These are phyloP conservation scores for Aspergillus hortae DNA, from an alignment of 2,329 filamentous ascomycete species.

Conservation along the genomic window DNA sequence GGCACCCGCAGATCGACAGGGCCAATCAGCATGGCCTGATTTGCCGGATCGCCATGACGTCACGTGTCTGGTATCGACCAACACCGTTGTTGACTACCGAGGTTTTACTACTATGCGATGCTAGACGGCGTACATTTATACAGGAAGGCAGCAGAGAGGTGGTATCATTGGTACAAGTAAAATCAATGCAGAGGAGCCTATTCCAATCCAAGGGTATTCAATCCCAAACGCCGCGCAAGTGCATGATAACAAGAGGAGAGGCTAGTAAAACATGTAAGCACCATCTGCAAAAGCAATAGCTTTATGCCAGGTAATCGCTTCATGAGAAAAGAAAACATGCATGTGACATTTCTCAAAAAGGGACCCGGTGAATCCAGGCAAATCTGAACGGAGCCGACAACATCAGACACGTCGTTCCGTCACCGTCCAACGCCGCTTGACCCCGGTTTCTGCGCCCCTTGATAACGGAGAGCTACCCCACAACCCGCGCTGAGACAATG, in stretches of 20 bases:
- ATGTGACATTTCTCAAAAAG: background rate
- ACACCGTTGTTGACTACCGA: no score
- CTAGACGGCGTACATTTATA: no score
- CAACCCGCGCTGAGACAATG: conserved; percentile 33
- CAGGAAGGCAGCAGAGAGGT: no score
- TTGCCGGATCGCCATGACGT: background rate
- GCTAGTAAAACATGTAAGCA: background rate
- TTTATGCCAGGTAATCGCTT: background rate
- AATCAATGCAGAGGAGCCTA: background rate
- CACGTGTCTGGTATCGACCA: no score
- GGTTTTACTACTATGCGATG: no score
- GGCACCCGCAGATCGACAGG: background rate
- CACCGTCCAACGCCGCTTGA: conserved; percentile 38
- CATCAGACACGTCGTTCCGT: conserved; percentile 25
- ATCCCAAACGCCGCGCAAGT: background rate
- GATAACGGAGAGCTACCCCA: conserved; percentile 33
- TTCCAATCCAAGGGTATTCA: background rate
- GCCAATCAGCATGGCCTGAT: conserved; percentile 1
- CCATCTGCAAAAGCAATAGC: background rate
- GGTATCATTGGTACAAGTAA: no score
- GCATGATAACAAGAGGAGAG: background rate
- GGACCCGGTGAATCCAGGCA: no score
- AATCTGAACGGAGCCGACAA: background rate
- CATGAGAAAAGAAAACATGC: background rate
- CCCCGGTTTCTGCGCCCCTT: conserved; percentile 24